A percentile compares a stretch with the other conserved stretches of the same genome.
phyloP scores from a whole-genome alignment of 495 filamentous ascomycete genomes.

The Trichoderma reesei region DNA sequence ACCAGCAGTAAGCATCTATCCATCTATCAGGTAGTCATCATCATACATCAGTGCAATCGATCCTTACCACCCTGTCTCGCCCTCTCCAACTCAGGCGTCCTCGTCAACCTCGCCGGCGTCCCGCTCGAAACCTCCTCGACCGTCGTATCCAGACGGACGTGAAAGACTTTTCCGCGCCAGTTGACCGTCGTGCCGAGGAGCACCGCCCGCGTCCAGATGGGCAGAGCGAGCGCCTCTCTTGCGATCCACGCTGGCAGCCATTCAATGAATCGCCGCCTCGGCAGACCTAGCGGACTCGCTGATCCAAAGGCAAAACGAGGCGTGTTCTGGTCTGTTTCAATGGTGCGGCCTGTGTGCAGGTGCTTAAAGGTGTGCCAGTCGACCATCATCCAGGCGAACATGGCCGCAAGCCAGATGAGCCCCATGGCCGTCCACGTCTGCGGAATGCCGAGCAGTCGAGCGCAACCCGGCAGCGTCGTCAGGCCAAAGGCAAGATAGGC shows the following conservation, averaged over 20 bases:
- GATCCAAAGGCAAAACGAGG: slow-evolving; percentile 58
- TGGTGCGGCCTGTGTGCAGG: slow-evolving; percentile 57
- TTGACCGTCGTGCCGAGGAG: slow-evolving; percentile 71
- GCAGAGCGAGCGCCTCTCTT: slow-evolving; percentile 69
- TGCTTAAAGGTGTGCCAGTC: slow-evolving; percentile 66
- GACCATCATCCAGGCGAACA: slow-evolving; percentile 59
- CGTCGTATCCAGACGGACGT: slow-evolving; percentile 75
- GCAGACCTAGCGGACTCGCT: slow-evolving; percentile 22
- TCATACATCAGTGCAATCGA: not conserved
- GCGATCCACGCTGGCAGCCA: slow-evolving; percentile 84
- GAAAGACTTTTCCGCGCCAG: slow-evolving; percentile 78
- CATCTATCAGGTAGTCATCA: too few relatives aligned
- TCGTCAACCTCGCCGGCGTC: not conserved
- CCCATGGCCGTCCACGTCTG: slow-evolving; percentile 62
- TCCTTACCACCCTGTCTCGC: not conserved
- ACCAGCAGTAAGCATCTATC: too few relatives aligned
- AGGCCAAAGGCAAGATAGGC: slow-evolving; percentile 68
- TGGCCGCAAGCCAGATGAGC: slow-evolving; percentile 53
- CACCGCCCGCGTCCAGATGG: slow-evolving; percentile 82
- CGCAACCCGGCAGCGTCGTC: slow-evolving; percentile 60
- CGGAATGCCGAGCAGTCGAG: slow-evolving; percentile 42
- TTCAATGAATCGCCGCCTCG: slow-evolving; percentile 47
- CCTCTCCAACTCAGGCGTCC: slow-evolving; percentile 5
- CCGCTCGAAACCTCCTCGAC: slow-evolving; percentile 40
- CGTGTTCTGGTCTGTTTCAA: slow-evolving; percentile 64